Percentiles rank a stretch among this genome's conserved stretches.
Conservation (phyloP, 164 flowering plant species). For the Taxillus chinensis region DNA sequence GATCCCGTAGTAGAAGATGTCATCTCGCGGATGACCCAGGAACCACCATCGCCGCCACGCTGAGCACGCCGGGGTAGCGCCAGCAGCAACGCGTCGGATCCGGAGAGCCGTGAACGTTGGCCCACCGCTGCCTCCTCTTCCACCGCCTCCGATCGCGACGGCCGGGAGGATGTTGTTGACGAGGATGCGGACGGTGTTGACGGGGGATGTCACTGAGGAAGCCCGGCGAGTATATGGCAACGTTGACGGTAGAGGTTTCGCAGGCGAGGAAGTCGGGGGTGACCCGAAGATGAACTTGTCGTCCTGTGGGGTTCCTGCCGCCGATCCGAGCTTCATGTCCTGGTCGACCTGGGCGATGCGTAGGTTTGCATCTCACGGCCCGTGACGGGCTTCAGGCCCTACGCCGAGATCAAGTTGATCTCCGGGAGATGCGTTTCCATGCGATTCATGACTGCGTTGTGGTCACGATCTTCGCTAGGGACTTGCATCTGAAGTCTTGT, state of each 20-base stretch:
- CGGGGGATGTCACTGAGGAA: conserved; percentile 38
- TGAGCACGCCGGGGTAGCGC: conserved; percentile 64
- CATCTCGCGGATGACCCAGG: too few relatives aligned
- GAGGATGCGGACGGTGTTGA: conserved; percentile 70
- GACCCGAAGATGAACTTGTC: conserved; percentile 84
- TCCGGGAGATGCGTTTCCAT: conserved; percentile 36
- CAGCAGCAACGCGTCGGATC: conserved; percentile 79
- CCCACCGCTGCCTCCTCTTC: too few relatives aligned
- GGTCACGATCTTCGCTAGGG: too few relatives aligned
- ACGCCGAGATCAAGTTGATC: conserved; percentile 89
- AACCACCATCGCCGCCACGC: conserved; percentile 44
- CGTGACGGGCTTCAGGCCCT: conserved; percentile 41
- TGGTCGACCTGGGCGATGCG: conserved; percentile 63
- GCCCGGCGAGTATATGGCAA: conserved; percentile 71
- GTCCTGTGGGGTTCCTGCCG: conserved; percentile 79
- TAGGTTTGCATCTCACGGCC: conserved; percentile 56
- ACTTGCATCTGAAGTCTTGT: too few relatives aligned
- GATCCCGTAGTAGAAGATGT: too few relatives aligned
- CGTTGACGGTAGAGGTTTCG: conserved; percentile 61
- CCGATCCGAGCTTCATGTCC: conserved; percentile 47
- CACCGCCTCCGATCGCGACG: too few relatives aligned
- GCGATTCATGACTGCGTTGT: too few relatives aligned
- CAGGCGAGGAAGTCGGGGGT: conserved; percentile 37
- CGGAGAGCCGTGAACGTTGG: conserved; percentile 64
- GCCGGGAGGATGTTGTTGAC: conserved; percentile 31